Base-by-base conservation (phyloP, 75 land plant genomes). In the Picea sitchensis region DNA sequence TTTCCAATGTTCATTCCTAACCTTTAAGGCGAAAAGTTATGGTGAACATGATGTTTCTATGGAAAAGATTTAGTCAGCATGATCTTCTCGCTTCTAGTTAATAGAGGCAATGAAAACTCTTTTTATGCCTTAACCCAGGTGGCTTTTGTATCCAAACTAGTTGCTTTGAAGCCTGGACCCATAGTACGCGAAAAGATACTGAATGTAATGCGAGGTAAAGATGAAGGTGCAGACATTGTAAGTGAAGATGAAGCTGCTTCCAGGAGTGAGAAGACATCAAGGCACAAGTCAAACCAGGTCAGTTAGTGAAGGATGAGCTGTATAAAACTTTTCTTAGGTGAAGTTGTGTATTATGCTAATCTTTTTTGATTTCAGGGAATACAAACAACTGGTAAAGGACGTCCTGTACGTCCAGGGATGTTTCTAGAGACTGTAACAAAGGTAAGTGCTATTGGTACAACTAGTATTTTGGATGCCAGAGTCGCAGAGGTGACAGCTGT, bases 391-490 rank as follows among this genome's bases (percentile, higher is more conserved):
- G 56, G 56, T 51, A 51, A 84, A 44, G 86, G 88, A 65, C 90
- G 80, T 74, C 99, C 99, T 21, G 94, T 97, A 4, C 98, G 98
- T 11, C 99, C 99, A 68, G 99, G 99, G 80, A 92, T 93, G 94
- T 97, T 97, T 85, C 86, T 97, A 60, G 98, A 97, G 79, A 96
- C 98, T 58, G 91, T 97, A 61, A 84, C 92, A 20, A 97, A 95
- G 96, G 99, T 96, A 85, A 58, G 32, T 78, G 8, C 20, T 32
- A 20, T 14, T 41, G 36, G 44, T 62, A 31, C 54, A 54, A 6
- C n/a, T 38, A 32, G 14, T 60, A 23, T 82, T 80, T 69, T 44
- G 59, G 58, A 82, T 62, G 32, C 21, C 9, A 14, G 20, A 59
- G 62, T 54, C 23, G 14, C 5, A 32, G 14, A 14, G 17, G 44